Percentiles rank a stretch among this genome's conserved stretches.
Evolutionary conservation across 2,329 filamentous ascomycete species (phyloP).

Genomic region (Penicillium decumbens): DNA sequence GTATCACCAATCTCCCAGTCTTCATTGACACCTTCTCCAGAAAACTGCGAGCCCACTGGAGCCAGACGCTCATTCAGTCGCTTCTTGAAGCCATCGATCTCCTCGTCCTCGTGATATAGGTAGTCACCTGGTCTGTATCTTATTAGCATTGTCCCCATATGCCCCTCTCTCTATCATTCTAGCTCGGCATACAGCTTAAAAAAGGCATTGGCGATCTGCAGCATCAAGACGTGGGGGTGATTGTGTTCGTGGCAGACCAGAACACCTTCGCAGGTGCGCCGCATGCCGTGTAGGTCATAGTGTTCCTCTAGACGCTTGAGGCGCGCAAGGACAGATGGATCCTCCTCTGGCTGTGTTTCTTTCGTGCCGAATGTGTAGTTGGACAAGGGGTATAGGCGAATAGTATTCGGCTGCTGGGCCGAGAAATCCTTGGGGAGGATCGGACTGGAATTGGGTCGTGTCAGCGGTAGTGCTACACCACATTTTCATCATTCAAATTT

Average conservation of each 20-base stretch:
- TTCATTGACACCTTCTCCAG: conserved; percentile 80
- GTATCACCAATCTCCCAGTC: conserved; percentile 96
- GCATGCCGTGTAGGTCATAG: conserved; percentile 88
- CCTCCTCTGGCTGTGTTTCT: conserved; percentile 96
- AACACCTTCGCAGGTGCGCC: conserved; percentile 92
- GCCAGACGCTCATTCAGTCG: conserved; percentile 90
- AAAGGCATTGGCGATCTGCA: conserved; percentile 98
- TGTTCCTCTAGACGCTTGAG: conserved; percentile 94
- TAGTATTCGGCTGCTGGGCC: conserved; percentile 79
- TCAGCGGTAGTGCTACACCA: conserved; percentile 7
- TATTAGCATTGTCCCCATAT: background rate
- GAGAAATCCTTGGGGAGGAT: conserved; percentile 79
- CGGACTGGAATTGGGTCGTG: conserved; percentile 48
- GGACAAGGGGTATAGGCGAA: conserved; percentile 87
- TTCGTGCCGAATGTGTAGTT: conserved; percentile 99
- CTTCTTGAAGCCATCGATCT: conserved; percentile 89
- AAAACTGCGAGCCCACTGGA: conserved; percentile 75
- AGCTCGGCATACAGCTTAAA: conserved; percentile 71
- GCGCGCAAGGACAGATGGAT: conserved; percentile 88
- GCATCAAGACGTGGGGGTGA: conserved; percentile 96
- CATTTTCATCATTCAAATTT: background rate
- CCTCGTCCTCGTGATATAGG: conserved; percentile 76
- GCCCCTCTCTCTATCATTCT: background rate
- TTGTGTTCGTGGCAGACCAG: conserved; percentile 98
- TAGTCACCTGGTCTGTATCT: conserved; percentile 75